Base-by-base conservation (phyloP, 2,329 filamentous ascomycete species). In the Ascosphaera aggregata region DNA sequence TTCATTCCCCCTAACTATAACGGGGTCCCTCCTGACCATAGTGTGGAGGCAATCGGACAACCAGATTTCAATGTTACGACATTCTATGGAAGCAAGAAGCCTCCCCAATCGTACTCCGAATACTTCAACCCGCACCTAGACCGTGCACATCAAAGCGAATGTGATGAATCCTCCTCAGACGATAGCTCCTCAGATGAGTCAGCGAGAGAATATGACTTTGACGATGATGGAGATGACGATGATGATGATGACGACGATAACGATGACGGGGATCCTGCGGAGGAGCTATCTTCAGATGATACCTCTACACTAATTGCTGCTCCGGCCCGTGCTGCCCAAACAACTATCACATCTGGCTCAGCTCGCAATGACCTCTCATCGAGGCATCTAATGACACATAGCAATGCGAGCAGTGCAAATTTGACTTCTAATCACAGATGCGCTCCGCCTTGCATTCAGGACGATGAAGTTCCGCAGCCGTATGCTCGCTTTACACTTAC, bases 401-500 rank as follows among this genome's bases (percentile, higher is more conserved):
- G 49, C 39, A 16, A 7, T 35, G 27, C 48, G 72, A 85, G 48
- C 79, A 81, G 4, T 18, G 15, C n/a, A 5, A 38, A 22, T 9
- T 7, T 38, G n/a, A 38, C 11, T 18, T 20, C 15, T 20, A 13
- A 19, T 18, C 19, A 9, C 17, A 13, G n/a, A 9, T 17, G 9
- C 9, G 34, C 8, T 43, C 34, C 24, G 18, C 39, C 34, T 41
- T 39, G 27, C 19, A 31, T 34, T 39, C 18, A 42, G 8, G 41
- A 30, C 11, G 17, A 39, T 19, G 67, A 69, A 34, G 59, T 80
- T 3, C 66, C 85, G 56, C 65, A 65, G 24, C 81, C 81, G 0
- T 73, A 82, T 54, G 81, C 82, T 2, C 71, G 72, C 19, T 94
- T 95, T 58, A 78, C 76, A 51, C 91, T 94, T 40, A 75, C 79